Conservation (phyloP, 2,329 filamentous ascomycete genomes). For the Neocucurbitaria cava region DNA sequence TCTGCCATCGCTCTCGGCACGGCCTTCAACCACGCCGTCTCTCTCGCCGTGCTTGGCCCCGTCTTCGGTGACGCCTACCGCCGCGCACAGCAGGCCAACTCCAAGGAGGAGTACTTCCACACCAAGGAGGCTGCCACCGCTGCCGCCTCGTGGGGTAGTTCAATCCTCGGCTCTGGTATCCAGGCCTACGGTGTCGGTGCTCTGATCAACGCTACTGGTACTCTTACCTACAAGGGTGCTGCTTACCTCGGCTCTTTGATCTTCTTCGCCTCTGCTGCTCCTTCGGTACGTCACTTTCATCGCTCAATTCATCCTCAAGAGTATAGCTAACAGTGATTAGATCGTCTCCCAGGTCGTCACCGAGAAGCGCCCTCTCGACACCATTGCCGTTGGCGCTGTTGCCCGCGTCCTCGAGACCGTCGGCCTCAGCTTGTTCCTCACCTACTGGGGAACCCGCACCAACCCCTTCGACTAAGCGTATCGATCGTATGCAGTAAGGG, state of each 20-base stretch:
- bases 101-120: constrained; percentile 94
- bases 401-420: constrained; percentile 92
- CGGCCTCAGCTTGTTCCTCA: constrained; percentile 88
- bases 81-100: constrained; percentile 88
- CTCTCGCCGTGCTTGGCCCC: constrained; percentile 84
- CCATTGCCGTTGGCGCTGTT: constrained; percentile 82
- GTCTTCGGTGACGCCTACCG: constrained; percentile 95
- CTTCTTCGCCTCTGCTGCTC: constrained; percentile 89
- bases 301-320: neutral
- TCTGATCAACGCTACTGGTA: constrained; percentile 87
- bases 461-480: constrained; percentile 80
- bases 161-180: constrained; percentile 84
- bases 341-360: constrained; percentile 85
- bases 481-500: constrained; percentile 21
- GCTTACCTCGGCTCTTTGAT: constrained; percentile 90
- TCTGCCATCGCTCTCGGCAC: constrained; percentile 97
- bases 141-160: constrained; percentile 88
- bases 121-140: constrained; percentile 91
- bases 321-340: constrained; percentile 55
- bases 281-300: constrained; percentile 68
- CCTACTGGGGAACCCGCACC: constrained; percentile 96
- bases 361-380: constrained; percentile 92
- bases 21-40: constrained; percentile 91
- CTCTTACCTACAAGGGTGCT: constrained; percentile 94
- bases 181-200: constrained; percentile 91